Conservation (phyloP, 441 rosid genomes). For the Rhodomyrtus psidioides region DNA sequence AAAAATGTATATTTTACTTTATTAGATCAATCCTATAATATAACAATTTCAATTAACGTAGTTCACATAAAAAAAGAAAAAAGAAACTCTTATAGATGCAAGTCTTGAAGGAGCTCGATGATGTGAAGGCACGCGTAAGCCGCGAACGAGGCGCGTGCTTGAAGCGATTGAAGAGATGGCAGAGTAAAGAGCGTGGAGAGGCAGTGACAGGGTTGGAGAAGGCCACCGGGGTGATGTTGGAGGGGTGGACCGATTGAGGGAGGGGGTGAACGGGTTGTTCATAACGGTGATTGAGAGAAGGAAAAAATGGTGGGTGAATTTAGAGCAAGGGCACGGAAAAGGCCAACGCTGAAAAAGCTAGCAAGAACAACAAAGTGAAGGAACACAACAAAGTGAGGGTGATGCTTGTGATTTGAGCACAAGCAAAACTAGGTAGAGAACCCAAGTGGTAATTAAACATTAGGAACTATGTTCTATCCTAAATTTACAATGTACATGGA, state of each 20-base stretch:
- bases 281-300: not conserved
- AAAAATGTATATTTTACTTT: no score
- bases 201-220: not conserved
- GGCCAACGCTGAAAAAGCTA: not conserved
- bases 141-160: no score
- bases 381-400: not conserved
- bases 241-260: not conserved
- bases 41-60: no score
- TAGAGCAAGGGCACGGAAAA: not conserved
- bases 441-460: not conserved
- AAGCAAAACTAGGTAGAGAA: not conserved
- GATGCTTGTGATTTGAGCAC: not conserved
- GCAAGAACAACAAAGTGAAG: not conserved
- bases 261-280: not conserved
- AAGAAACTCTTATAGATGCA: no score
- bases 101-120: no score
- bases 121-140: no score
- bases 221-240: not conserved
- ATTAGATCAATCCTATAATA: no score
- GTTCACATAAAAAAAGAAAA: no score
- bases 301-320: not conserved
- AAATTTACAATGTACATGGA: not conserved
- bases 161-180: no score
- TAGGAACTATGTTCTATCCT: not conserved
- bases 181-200: not conserved